Evolutionary conservation across 2,329 filamentous ascomycete species (phyloP).

Genomic region (Hypoxylon sp.): DNA sequence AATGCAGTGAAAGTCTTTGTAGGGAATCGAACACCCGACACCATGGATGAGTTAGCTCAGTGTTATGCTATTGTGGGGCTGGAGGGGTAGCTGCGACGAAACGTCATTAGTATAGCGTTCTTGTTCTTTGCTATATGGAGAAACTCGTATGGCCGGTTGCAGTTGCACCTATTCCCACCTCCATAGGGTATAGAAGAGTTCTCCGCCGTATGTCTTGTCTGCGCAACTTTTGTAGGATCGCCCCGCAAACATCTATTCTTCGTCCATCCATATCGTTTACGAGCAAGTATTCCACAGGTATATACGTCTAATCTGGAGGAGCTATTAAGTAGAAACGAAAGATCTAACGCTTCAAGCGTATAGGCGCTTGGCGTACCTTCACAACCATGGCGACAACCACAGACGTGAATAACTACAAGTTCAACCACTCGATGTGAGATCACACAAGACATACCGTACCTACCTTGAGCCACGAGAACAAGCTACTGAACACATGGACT

Average conservation of each 20-base stretch:
- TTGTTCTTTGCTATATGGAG: too few relatives aligned
- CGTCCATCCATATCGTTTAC: constrained; percentile 39
- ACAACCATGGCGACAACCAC: constrained; percentile 73
- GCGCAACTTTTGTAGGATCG: constrained; percentile 42
- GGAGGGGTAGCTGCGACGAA: constrained; percentile 23
- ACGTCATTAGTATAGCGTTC: too few relatives aligned
- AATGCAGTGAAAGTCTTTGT: too few relatives aligned
- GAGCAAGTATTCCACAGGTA: too few relatives aligned
- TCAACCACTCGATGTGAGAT: constrained; percentile 85
- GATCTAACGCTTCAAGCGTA: constrained; percentile 2
- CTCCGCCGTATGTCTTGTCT: constrained; percentile 44
- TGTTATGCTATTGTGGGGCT: constrained; percentile 23
- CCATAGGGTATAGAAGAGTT: too few relatives aligned
- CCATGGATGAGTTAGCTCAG: too few relatives aligned
- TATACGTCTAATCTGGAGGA: too few relatives aligned
- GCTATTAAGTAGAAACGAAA: too few relatives aligned
- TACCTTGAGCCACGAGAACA: background rate
- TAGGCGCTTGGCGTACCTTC: constrained; percentile 42
- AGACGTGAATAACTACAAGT: constrained; percentile 79
- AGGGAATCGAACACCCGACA: too few relatives aligned
- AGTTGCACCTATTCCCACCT: constrained; percentile 14
- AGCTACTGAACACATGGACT: constrained; percentile 18
- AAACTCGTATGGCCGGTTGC: too few relatives aligned
- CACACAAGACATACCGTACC: too few relatives aligned
- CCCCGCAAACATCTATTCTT: constrained; percentile 41